phyloP scores from a whole-genome alignment of 164 flowering plant genomes.

The Liriodendron chinense region DNA sequence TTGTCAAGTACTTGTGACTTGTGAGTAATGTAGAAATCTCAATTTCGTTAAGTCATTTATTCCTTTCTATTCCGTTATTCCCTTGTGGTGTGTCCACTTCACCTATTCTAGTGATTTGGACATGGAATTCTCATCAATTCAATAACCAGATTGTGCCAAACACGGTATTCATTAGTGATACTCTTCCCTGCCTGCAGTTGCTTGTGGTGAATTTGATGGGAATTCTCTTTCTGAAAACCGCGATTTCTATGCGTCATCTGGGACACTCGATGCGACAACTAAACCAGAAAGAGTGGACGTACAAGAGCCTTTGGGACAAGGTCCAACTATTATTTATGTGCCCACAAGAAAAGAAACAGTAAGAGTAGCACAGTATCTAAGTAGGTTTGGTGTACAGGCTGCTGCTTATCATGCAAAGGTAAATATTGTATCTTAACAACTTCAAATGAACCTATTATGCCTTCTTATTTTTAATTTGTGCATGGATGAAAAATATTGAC shows the following conservation, averaged over 20 bases:
- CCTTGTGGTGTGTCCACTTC: no score
- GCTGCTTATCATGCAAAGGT: constrained; percentile 94
- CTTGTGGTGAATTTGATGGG: constrained; percentile 69
- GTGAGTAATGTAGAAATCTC: background rate
- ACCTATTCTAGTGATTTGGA: background rate
- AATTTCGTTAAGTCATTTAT: no score
- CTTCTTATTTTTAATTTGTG: background rate
- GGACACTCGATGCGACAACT: constrained; percentile 21
- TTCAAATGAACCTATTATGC: background rate
- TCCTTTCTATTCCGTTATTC: background rate
- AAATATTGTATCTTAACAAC: constrained; percentile 9
- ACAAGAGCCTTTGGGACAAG: constrained; percentile 43
- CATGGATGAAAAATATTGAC: no score
- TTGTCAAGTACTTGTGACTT: background rate
- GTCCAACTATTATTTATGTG: constrained; percentile 84
- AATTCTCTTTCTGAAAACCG: constrained; percentile 20
- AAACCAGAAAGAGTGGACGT: constrained; percentile 32
- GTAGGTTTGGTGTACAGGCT: constrained; percentile 63
- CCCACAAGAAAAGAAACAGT: constrained; percentile 88
- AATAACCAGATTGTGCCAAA: background rate
- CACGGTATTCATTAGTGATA: background rate
- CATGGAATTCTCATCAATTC: background rate
- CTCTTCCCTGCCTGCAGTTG: constrained; percentile 45
- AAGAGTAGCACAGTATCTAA: constrained; percentile 53
- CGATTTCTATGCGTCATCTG: constrained; percentile 17